Base-by-base conservation (phyloP, 257 asterid species). In the Scutellaria barbata region DNA sequence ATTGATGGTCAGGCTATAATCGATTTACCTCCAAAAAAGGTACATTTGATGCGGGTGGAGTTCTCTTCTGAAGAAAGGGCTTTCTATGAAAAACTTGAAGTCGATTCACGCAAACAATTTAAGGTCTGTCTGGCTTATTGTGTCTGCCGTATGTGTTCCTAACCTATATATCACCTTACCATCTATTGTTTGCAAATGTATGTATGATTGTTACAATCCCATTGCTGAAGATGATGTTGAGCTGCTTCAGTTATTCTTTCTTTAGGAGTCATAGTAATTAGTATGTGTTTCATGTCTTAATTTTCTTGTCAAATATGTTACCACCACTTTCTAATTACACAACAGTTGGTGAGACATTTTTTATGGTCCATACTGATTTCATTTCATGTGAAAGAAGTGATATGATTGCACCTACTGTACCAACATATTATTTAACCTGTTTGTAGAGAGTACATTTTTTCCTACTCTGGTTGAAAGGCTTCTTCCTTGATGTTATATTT, bases 1-100 rank as follows among this genome's bases (percentile, higher is more conserved):
- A 79, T 92, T 81, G 89, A 81, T 69, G 94, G 95, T 47, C 67
- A 79, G 80, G 96, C 99, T 73, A 92, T 95, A 40, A 92, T 95
- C 68, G 81, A 55, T 64, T 79, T 95, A 59, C 99, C 99, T 55
- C 95, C 98, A 20, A 95, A 95, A 78, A 84, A 73, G 74, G 82
- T 85, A 68, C 73, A 81, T 61, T 79, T 95, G 83, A 71, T 73
- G 61, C 85, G 75, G 88, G 96, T 89, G 79, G 91, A 85, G 1
- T 95, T 95, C 83, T 82, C 99, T 70, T 11, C 76, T 17, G 95
- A 89, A 79, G 99, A 95, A 79, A 83, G 96, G 51, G 76, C 84
- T 20, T 95, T 92, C 78, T 95, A 95, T 71, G 81, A 78, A 74
- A 81, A 79, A 77, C 91, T 95, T 75, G 98, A 92, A 80, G 77